A percentile compares a stretch with the other conserved stretches of the same genome.
phyloP scores from a whole-genome alignment of 768 basidiomycete species.

The Kwoniella bestiolae region DNA sequence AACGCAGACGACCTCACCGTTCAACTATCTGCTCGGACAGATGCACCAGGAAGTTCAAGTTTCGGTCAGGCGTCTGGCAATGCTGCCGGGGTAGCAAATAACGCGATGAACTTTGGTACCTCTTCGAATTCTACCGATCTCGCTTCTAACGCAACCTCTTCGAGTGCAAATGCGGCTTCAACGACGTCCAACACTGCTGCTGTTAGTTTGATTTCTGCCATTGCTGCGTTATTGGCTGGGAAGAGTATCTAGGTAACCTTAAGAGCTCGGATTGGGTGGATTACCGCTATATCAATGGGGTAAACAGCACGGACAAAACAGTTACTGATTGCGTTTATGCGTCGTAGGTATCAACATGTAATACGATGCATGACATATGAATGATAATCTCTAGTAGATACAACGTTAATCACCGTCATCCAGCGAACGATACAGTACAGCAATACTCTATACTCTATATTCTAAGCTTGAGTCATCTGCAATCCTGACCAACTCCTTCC shows the following conservation, averaged over 20 bases:
- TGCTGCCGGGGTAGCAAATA: neutral
- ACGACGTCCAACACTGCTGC: neutral
- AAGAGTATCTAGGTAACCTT: neutral
- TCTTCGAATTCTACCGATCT: neutral
- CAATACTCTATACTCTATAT: too few relatives aligned
- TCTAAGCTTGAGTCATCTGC: constrained; percentile 2
- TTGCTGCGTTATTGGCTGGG: constrained; percentile 10
- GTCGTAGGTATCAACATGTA: too few relatives aligned
- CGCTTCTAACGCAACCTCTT: neutral
- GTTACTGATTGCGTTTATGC: too few relatives aligned
- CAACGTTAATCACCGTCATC: too few relatives aligned
- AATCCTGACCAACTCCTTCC: constrained; percentile 10
- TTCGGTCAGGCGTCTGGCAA: neutral
- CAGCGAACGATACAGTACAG: too few relatives aligned
- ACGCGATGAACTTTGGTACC: neutral
- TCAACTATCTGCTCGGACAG: constrained; percentile 36
- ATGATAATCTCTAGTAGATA: too few relatives aligned
- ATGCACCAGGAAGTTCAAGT: constrained; percentile 20
- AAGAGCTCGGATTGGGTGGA: too few relatives aligned
- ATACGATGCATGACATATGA: too few relatives aligned
- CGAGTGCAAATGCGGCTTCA: neutral
- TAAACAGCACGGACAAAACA: neutral
- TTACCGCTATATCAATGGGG: neutral
- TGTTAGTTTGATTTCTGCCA: constrained; percentile 5
- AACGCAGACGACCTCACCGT: constrained; percentile 38